phyloP scores from a whole-genome alignment of 2,329 filamentous ascomycete genomes.

The Fusarium chaquense region DNA sequence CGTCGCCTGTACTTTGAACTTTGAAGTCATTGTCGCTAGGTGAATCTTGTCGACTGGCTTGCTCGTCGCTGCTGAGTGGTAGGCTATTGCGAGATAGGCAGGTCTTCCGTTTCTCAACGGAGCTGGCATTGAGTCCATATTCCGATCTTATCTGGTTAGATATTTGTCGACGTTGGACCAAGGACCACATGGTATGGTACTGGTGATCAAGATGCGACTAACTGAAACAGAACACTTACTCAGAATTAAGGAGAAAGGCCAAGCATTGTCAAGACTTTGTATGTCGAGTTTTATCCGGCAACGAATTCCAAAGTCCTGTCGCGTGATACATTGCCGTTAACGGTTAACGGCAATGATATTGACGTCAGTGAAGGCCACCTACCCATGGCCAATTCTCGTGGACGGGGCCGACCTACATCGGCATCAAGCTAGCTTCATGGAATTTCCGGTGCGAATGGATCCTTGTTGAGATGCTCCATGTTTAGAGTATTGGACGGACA shows the following conservation, averaged over 20 bases:
- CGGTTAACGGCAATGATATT: neutral
- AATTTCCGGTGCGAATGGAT: neutral
- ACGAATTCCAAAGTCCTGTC: neutral
- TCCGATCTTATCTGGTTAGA: neutral
- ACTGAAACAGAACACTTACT: rapidly evolving
- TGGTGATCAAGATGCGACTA: neutral
- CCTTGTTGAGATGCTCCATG: neutral
- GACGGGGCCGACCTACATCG: too few relatives aligned
- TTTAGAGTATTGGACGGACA: neutral
- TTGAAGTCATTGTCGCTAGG: neutral
- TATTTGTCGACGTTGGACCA: neutral
- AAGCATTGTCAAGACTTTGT: neutral
- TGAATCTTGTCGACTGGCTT: neutral
- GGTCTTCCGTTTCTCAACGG: neutral
- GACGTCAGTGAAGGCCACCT: neutral
- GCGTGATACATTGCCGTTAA: neutral
- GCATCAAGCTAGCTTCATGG: neutral
- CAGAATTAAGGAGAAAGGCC: neutral
- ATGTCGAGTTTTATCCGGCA: too few relatives aligned
- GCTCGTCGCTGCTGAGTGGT: neutral
- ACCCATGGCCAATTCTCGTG: neutral
- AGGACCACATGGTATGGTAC: neutral
- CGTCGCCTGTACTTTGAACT: neutral
- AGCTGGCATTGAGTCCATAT: neutral
- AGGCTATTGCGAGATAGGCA: neutral